Evolutionary conservation across 2,329 filamentous ascomycete species (phyloP), one percentile per base, ranked within the genome.

Genomic region (Fusarium nanum): DNA sequence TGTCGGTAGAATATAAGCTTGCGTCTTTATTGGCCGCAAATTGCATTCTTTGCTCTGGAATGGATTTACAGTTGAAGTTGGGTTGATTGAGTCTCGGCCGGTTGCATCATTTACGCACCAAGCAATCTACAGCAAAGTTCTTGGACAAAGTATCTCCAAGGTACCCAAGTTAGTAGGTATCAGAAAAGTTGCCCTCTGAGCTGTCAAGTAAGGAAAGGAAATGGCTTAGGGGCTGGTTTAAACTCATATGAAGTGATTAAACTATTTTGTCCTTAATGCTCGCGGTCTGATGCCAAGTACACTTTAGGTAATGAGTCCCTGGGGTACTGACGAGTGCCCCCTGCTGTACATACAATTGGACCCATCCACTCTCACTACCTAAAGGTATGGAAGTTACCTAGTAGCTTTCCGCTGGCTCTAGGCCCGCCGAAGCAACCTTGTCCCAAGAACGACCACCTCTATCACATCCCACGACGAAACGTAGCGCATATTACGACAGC

Each of bases 101-200:
- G 58, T 68, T 71, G 55, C 68, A 71, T 70, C 67, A 64, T 60
- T 65, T 56, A 30, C 23, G 32, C 40, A 48, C 57, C 50, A 54
- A 48, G 37, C 50, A 42, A 20, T 23, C n/a, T 32, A 50, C 23
- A 47, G 46, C 32, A 47, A 60, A 37, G 41, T 41, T 44, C 30
- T 27, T 30, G 62, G 41, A 41, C 67, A 48, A 48, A 58, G 61
- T 64, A 52, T 27, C 58, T 34, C 28, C 30, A 25, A 18, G 18
- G n/a, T 16, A 47, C 34, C 18, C 34, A n/a, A n/a, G 34, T 10
- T 37, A 37, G 34, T 37, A 18, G 45, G 25, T 16, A 47, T 10
- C 23, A 23, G 40, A 46, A n/a, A 47, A 20, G 44, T 47, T 47
- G 25, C 8, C 25, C 22, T 47, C 8, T 48, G 12, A 28, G 25